Percentiles rank a stretch among this genome's conserved stretches.
Evolutionary conservation across 2,329 filamentous ascomycete genomes (phyloP).

Genomic region (Mariannaea sp.): DNA sequence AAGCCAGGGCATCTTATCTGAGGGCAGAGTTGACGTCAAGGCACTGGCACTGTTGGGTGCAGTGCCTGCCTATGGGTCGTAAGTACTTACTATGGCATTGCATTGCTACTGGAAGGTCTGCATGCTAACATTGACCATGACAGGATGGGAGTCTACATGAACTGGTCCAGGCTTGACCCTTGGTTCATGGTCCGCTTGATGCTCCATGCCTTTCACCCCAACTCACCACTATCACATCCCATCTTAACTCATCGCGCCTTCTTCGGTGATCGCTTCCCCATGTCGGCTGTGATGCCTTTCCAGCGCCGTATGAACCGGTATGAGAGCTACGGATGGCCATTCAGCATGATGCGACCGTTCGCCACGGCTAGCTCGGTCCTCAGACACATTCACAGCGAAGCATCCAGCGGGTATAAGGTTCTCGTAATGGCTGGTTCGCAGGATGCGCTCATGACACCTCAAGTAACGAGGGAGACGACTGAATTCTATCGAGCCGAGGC

Average conservation of each 20-base stretch:
- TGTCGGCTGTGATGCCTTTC: conserved; percentile 47
- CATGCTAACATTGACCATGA: background rate
- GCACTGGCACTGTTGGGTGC: conserved; percentile 53
- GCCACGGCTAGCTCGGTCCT: conserved; percentile 48
- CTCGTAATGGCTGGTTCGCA: conserved; percentile 47
- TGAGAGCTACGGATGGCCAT: conserved; percentile 58
- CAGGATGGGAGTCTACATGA: conserved; percentile 51
- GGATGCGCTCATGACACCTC: conserved; percentile 48
- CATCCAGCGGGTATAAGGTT: conserved; percentile 34
- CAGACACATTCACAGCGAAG: conserved; percentile 39
- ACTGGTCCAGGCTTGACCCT: conserved; percentile 53
- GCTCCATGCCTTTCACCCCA: conserved; percentile 54
- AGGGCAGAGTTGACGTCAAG: conserved; percentile 46
- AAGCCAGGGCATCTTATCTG: conserved; percentile 53
- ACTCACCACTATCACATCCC: conserved; percentile 57
- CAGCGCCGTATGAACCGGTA: conserved; percentile 51
- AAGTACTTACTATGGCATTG: conserved; percentile 12
- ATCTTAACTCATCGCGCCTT: conserved; percentile 55
- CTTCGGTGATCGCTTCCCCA: conserved; percentile 52
- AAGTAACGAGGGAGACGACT: conserved; percentile 46
- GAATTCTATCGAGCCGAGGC: conserved; percentile 33
- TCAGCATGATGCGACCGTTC: conserved; percentile 53
- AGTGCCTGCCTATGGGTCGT: conserved; percentile 50
- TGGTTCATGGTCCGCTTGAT: conserved; percentile 53
- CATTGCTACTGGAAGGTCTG: background rate